Evolutionary conservation across 192 early-diverging fungal species (phyloP), one percentile per base, ranked within the genome.

Genomic region (Backusella morwellensis): DNA sequence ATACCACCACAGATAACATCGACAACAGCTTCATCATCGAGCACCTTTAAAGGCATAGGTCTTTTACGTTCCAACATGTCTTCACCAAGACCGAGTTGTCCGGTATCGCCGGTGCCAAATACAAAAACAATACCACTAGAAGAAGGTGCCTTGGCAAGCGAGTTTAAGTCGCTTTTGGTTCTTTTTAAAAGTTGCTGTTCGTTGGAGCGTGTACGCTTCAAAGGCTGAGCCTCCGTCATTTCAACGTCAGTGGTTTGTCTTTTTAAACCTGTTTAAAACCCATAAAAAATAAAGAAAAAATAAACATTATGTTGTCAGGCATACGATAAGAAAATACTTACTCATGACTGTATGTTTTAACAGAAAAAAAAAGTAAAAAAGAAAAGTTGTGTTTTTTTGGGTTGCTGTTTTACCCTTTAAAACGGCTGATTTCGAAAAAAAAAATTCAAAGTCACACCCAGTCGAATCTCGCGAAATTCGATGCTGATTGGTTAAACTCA

Each of bases 1-100:
- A 98, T 80, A 68, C 97, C 97, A 66, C 97, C 97, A 36, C 93
- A 91, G 6, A 88, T 86, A 73, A 98, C 88, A 52, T 92, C 88
- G 6, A 93, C 93, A 69, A 99, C 92, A 1, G 89, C 66, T 76
- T 91, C 85, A 81, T 91, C 92, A 17, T 89, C 83, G 29, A 99
- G 86, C 17, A 84, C 88, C 6, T 80, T 80, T 17, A 97, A 74
- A 8, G 88, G 86, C 76, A 85, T 90, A 17, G 94, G 93, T 81
- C 91, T 92, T 78, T 93, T 92, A 82, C 95, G 93, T 82, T 93
- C 90, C 7, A 92, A 73, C 81, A 89, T 89, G 73, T 94, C 94
- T 40, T 91, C 92, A n/a, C 96, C 94, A 29, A 97, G 86, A 36
- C 97, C 97, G 44, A 98, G 88, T 85, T 98, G 95, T 21, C 93